Percentiles rank a stretch among this genome's conserved stretches.
Evolutionary conservation across 1,284 basidiomycete genomes (phyloP).

Genomic region (Irpex sp.): DNA sequence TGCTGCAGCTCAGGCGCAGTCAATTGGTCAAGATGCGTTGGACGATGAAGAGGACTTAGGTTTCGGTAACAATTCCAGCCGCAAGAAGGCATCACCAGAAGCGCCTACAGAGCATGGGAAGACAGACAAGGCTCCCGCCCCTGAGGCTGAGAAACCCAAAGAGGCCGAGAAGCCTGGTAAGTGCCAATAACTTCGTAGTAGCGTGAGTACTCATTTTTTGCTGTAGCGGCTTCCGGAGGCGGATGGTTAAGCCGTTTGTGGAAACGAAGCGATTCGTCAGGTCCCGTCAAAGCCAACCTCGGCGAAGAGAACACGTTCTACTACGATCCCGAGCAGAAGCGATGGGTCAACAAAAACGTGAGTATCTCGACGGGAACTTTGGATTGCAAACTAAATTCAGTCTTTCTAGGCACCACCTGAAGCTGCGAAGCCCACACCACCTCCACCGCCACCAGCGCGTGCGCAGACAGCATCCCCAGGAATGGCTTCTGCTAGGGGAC

Average conservation of each 20-base stretch:
- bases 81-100: slow-evolving; percentile 15
- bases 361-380: slow-evolving; percentile 18
- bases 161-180: slow-evolving; percentile 28
- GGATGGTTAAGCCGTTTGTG: slow-evolving; percentile 85
- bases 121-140: slow-evolving; percentile 7
- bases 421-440: slow-evolving; percentile 43
- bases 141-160: slow-evolving; percentile 14
- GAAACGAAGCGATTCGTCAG: slow-evolving; percentile 55
- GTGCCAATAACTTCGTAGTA: background rate
- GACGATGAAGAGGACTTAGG: slow-evolving; percentile 83
- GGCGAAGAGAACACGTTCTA: slow-evolving; percentile 92
- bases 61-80: slow-evolving; percentile 65
- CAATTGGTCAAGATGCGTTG: slow-evolving; percentile 19
- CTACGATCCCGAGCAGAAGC: slow-evolving; percentile 92
- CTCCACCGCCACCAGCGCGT: slow-evolving; percentile 62
- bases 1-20: slow-evolving; percentile 18
- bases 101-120: slow-evolving; percentile 9
- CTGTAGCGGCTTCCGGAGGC: slow-evolving; percentile 31
- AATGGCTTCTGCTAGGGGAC: slow-evolving; percentile 24
- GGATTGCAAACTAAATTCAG: background rate
- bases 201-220: background rate
- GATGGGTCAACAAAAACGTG: slow-evolving; percentile 96
- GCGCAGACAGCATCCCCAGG: slow-evolving; percentile 82
- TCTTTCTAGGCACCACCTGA: slow-evolving; percentile 48
- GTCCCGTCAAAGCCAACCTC: slow-evolving; percentile 85